These are phyloP conservation scores for Beta vulgaris DNA, from an alignment of 148 eudicot species.

Conservation along the genomic window DNA sequence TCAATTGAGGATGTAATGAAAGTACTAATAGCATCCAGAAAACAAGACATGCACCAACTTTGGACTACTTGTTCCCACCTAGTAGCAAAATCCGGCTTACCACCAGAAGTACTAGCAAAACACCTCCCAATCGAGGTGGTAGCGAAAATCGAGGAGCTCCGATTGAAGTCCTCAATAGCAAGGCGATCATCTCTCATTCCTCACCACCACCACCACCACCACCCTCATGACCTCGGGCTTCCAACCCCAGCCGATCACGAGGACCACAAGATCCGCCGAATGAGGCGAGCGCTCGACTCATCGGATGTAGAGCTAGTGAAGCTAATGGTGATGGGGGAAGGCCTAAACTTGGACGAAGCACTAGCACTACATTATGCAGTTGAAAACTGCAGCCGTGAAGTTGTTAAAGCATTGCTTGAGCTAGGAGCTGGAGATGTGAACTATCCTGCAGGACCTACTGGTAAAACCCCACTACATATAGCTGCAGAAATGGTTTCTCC, in stretches of 20 bases:
- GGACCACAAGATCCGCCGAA: slow-evolving; percentile 81
- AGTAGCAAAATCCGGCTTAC: slow-evolving; percentile 87
- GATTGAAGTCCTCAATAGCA: slow-evolving; percentile 58
- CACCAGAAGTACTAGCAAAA: slow-evolving; percentile 81
- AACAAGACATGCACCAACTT: slow-evolving; percentile 89
- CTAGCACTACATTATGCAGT: slow-evolving; percentile 85
- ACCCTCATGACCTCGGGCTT: slow-evolving; percentile 44
- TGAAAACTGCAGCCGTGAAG: slow-evolving; percentile 80
- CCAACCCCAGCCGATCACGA: slow-evolving; percentile 43
- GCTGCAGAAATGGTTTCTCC: slow-evolving; percentile 97
- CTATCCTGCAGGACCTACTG: slow-evolving; percentile 74
- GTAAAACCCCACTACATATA: slow-evolving; percentile 82
- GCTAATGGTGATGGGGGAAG: slow-evolving; percentile 97
- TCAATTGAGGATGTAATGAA: slow-evolving; percentile 98
- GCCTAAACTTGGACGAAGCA: slow-evolving; percentile 83
- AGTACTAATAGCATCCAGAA: slow-evolving; percentile 84
- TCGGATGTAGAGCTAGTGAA: slow-evolving; percentile 93
- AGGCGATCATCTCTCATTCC: slow-evolving; percentile 51
- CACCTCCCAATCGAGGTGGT: slow-evolving; percentile 88
- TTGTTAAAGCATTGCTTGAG: slow-evolving; percentile 84
- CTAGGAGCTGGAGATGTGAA: slow-evolving; percentile 90
- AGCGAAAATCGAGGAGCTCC: slow-evolving; percentile 78
- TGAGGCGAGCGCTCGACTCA: slow-evolving; percentile 90
- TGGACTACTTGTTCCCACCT: slow-evolving; percentile 92
- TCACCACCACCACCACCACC: slow-evolving; percentile 49